Evolutionary conservation across 306 rosid genomes (phyloP).

Genomic region (Citrullus colocynthis): DNA sequence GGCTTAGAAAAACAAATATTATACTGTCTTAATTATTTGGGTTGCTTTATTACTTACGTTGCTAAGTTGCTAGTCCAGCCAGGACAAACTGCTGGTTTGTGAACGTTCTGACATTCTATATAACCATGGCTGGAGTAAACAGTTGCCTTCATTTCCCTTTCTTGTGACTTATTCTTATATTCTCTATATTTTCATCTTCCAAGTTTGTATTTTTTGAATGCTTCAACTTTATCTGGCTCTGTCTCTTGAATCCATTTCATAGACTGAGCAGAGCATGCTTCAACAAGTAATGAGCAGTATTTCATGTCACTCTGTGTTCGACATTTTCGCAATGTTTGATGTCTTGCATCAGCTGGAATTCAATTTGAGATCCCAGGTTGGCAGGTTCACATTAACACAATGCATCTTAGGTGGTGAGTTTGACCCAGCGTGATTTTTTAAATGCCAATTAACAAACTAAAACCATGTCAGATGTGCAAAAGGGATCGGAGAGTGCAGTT

Average conservation of each 20-base stretch:
- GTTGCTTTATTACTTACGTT: neutral
- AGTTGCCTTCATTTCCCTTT: neutral
- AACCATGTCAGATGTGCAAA: constrained; percentile 26
- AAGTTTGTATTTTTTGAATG: neutral
- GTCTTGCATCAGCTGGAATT: constrained; percentile 56
- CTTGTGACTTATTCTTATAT: neutral
- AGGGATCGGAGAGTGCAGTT: constrained; percentile 40
- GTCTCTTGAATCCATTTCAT: neutral
- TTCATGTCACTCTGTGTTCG: constrained; percentile 61
- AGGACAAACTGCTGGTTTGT: neutral
- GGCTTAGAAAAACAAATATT: neutral
- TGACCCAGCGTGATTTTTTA: constrained; percentile 5
- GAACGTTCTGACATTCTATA: neutral
- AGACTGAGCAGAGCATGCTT: constrained; percentile 33
- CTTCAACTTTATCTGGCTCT: constrained; percentile 10
- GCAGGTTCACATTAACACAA: constrained; percentile 33
- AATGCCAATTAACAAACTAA: constrained; percentile 11
- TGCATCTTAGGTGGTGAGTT: constrained; percentile 10
- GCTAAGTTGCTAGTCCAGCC: neutral
- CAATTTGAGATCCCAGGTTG: constrained; percentile 55
- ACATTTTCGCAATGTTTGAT: constrained; percentile 63
- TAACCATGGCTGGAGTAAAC: neutral
- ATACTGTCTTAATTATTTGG: neutral
- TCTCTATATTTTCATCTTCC: neutral
- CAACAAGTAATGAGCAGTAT: constrained; percentile 50